Conservation (phyloP, 164 flowering plant genomes). For the Vitis riparia region DNA sequence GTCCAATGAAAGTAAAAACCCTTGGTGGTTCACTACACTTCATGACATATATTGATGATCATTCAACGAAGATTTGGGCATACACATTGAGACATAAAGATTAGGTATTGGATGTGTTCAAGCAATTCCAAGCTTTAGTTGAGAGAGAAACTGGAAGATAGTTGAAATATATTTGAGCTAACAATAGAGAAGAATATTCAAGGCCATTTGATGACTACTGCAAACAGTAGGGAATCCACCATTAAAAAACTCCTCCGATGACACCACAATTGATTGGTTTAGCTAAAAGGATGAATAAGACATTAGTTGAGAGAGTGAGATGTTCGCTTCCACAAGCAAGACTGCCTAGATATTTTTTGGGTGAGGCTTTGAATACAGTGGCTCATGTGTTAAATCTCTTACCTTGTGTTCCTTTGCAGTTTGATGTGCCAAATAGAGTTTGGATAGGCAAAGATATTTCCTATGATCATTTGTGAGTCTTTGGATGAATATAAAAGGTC, state of each 20-base stretch:
- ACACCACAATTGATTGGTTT: not conserved
- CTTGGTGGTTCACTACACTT: not conserved
- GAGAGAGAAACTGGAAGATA: not conserved
- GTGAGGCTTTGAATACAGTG: too few species aligned
- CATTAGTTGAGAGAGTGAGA: not conserved
- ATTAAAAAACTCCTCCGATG: not conserved
- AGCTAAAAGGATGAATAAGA: not conserved
- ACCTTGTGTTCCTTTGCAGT: too few species aligned
- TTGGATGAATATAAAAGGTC: too few species aligned
- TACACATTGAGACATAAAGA: constrained; percentile 1
- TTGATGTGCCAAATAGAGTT: too few species aligned
- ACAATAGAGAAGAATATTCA: too few species aligned
- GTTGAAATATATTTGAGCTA: too few species aligned
- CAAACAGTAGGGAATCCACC: too few species aligned
- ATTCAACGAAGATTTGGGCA: constrained; percentile 2
- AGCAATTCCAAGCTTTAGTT: not conserved
- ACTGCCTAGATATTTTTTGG: not conserved
- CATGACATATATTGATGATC: not conserved
- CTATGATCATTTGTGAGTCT: too few species aligned
- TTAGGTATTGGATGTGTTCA: not conserved
- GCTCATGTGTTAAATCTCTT: too few species aligned
- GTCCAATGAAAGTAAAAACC: too few species aligned
- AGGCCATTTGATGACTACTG: too few species aligned
- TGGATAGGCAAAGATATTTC: too few species aligned
- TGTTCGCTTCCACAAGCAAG: not conserved